Base-by-base conservation (phyloP, 371 early-diverging fungal species). In the Globomyces sp. region DNA sequence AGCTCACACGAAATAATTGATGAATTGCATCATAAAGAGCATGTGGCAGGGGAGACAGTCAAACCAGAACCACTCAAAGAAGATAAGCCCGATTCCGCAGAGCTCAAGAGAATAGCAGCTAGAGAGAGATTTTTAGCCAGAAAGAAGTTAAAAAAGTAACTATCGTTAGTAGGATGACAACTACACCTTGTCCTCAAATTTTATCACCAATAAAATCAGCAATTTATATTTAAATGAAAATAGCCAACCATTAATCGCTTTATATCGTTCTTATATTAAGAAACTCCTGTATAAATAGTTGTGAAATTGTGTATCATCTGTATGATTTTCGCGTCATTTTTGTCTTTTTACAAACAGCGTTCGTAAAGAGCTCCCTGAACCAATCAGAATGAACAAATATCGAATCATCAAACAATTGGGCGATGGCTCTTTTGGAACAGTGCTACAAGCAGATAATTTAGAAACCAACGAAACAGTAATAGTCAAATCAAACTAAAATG, bases 391-490 rank as follows among this genome's bases (percentile, higher is more conserved):
- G 73, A 73, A 79, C 49, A 77, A 77, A 61, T 96, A 93, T 80
- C 76, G 83, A 50, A 76, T 91, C 3, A 44, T 88, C 37, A 82
- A 89, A 68, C 86, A 92, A 63, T 80, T 95, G 2, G 95, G 96
- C 46, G 87, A 91, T 67, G 97, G 97, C 8, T 91, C 93, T 11
- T 96, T 95, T 77, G 95, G 95, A 47, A 82, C 90, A 8, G 97
- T 96, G 4, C 82, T 90, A 58, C 78, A 84, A 72, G 95, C 92
- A 1, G 75, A 74, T 58, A 85, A 90, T 72, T 84, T 77, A 66
- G 70, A 78, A 45, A 87, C 87, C 4, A 85, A 87, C 37, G 86
- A 91, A 69, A 81, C 81, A 74, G 95, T 92, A 66, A 69, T 59
- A 40, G 4, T 6, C 49, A 46, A 46, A 53, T 46, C 2, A 43